Percentiles rank a stretch among this genome's conserved stretches.
phyloP scores from a whole-genome alignment of 306 rosid genomes.

The Mimosa pudica region DNA sequence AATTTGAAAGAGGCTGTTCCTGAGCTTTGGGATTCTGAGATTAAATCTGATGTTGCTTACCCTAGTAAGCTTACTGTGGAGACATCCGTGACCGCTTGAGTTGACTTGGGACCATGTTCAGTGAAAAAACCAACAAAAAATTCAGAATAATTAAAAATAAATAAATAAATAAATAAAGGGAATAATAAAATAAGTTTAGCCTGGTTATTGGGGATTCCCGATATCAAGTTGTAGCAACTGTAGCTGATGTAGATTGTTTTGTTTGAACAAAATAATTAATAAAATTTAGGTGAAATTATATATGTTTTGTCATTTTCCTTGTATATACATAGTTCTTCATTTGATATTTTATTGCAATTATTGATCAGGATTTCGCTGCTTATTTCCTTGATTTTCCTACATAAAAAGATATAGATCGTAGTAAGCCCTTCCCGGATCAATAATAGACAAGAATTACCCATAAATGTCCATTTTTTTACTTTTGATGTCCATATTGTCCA shows the following conservation, averaged over 20 bases:
- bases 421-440: too few species aligned
- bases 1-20: conserved; percentile 87
- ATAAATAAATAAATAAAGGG: neutral
- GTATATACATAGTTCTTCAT: neutral
- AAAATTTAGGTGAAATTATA: conserved; percentile 25
- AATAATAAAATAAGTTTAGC: conserved; percentile 2
- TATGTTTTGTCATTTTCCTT: conserved; percentile 3
- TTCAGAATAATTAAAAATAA: neutral
- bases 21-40: conserved; percentile 81
- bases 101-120: neutral
- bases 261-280: conserved; percentile 32
- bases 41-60: conserved; percentile 71
- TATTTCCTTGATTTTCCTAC: too few species aligned
- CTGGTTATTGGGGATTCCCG: conserved; percentile 32
- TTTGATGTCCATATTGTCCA: too few species aligned
- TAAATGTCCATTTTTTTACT: too few species aligned
- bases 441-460: too few species aligned
- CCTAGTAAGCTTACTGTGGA: conserved; percentile 78
- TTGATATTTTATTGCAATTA: neutral
- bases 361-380: neutral
- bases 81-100: conserved; percentile 82
- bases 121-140: conserved; percentile 6
- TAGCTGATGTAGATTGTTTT: conserved; percentile 51
- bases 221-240: conserved; percentile 26
- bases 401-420: too few species aligned